These are phyloP conservation scores for Avena eriantha DNA, from an alignment of 176 grass and related monocot genomes.

Conservation along the genomic window DNA sequence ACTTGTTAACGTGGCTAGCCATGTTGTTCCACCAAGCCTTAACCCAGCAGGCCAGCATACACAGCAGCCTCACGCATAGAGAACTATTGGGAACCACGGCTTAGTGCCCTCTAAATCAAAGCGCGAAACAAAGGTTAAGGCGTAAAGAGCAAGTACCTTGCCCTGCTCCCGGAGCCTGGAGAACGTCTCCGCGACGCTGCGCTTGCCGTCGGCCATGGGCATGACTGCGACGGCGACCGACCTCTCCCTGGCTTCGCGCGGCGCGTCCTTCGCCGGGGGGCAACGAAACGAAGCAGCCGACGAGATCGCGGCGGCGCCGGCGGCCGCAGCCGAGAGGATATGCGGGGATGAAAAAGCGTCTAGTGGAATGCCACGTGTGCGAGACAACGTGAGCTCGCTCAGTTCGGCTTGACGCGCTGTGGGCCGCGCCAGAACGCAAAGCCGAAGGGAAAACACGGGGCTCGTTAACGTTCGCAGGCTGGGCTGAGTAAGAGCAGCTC, in stretches of 20 bases:
- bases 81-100: too few relatives aligned
- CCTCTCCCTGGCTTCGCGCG: background rate
- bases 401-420: background rate
- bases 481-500: too few relatives aligned
- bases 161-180: conserved; percentile 16
- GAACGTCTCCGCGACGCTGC: conserved; percentile 1
- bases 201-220: background rate
- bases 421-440: background rate
- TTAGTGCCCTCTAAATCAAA: too few relatives aligned
- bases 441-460: background rate
- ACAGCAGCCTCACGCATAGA: too few relatives aligned
- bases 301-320: background rate
- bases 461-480: background rate
- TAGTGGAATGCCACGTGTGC: background rate
- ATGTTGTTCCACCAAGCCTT: too few relatives aligned
- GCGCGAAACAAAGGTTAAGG: too few relatives aligned
- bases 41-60: background rate
- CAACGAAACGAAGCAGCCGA: background rate
- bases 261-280: too few relatives aligned
- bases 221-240: background rate
- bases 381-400: background rate
- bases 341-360: background rate
- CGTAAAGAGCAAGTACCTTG: too few relatives aligned
- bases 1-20: too few relatives aligned
- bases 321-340: background rate